Base-by-base conservation (phyloP, 2,329 filamentous ascomycete species). In the Microdochium trichocladiopsis region DNA sequence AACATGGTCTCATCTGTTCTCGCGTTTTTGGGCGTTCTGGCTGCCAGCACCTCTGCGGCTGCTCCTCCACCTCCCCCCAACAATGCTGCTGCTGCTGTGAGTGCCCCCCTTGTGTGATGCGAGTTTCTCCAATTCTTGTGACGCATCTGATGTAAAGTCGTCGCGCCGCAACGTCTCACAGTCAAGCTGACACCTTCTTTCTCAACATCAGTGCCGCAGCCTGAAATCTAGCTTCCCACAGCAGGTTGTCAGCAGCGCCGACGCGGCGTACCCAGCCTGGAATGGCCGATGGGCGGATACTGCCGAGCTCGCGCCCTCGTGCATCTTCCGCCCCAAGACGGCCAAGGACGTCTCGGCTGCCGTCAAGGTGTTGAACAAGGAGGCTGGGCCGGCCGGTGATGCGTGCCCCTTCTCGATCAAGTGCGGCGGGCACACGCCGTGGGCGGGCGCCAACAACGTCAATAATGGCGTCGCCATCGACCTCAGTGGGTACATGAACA, bases 161-260 rank as follows among this genome's bases (percentile, higher is more conserved):
- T n/a, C n/a, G n/a, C n/a, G n/a, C n/a, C n/a, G n/a, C n/a, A n/a
- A n/a, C n/a, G 28, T 31, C 28, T 14, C 14, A 14, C 14, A 31
- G 28, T 14, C 14, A 31, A 31, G 8, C 8, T 31, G 28, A 14
- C 28, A 8, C 14, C 8, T 31, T 8, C 28, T 14, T 31, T 31
- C 8, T 14, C 28, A n/a, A n/a, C n/a, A n/a, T n/a, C 28, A 31
- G 28, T 31, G 28, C 28, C 28, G 28, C 28, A 31, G 28, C 14
- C 28, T 31, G 8, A 8, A 14, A 45, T 5, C 28, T 37, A 14
- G 31, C 47, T 8, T 37, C 31, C 31, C 47, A 41, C 9, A 10
- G 14, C 73, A 73, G 56, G 69, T 71, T 3, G 63, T 67, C 25
- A 66, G 67, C 24, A 66, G 68, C 52, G 71, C 70, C 21, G 71